These are phyloP conservation scores for Cercospora zeae-maydis DNA, from an alignment of 2,329 filamentous ascomycete genomes.

Conservation along the genomic window DNA sequence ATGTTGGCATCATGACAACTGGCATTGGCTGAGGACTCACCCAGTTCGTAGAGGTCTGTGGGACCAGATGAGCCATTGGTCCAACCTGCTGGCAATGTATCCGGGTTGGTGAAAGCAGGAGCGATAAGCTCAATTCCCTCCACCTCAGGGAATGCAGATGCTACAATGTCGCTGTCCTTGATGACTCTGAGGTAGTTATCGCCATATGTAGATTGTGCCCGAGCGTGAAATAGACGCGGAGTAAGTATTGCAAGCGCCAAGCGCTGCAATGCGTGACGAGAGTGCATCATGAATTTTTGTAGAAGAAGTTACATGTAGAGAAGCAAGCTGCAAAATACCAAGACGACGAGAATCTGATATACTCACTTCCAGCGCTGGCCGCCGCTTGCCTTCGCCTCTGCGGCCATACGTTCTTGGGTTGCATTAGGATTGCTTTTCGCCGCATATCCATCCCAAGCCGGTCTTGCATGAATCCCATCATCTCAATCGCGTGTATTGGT, in stretches of 20 bases:
- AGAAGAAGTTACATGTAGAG: background rate
- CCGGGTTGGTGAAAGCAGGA: conserved; percentile 34
- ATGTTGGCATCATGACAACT: too few relatives aligned
- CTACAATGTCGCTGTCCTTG: conserved; percentile 26
- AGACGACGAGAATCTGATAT: background rate
- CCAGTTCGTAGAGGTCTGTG: conserved; percentile 31
- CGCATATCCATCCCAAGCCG: background rate
- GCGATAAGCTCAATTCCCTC: conserved; percentile 29
- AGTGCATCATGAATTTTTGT: background rate
- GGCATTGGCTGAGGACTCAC: background rate
- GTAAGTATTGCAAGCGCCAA: background rate
- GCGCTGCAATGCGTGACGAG: background rate
- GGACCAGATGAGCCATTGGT: conserved; percentile 34
- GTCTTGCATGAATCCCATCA: background rate
- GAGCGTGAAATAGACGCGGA: background rate
- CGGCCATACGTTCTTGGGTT: background rate
- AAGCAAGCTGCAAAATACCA: background rate
- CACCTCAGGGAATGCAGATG: conserved; percentile 35
- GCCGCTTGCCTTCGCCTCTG: background rate
- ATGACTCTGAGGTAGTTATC: background rate
- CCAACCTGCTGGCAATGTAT: conserved; percentile 33
- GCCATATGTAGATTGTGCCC: background rate
- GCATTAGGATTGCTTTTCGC: background rate
- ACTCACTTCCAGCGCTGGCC: background rate
- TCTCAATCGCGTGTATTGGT: background rate